Percentiles rank a stretch among this genome's conserved stretches.
phyloP scores from a whole-genome alignment of 2,329 filamentous ascomycete genomes.

The Penicillium expansum region DNA sequence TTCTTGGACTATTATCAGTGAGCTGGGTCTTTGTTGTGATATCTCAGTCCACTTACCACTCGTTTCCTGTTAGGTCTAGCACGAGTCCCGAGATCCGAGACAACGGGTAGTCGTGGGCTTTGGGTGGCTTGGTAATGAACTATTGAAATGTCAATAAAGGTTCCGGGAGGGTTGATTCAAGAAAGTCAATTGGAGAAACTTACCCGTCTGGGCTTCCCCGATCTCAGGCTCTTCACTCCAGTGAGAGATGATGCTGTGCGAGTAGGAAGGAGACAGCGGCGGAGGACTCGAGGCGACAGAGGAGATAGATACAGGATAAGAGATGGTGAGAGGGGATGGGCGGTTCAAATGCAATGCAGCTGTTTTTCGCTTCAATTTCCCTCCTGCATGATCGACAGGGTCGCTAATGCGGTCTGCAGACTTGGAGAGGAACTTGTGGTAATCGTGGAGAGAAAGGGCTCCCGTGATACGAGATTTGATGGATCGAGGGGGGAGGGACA shows the following conservation, averaged over 20 bases:
- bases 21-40: conserved; percentile 9
- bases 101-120: conserved; percentile 21
- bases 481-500: conserved; percentile 21
- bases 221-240: conserved; percentile 31
- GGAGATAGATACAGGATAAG: conserved; percentile 28
- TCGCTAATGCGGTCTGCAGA: conserved; percentile 24
- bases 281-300: conserved; percentile 36
- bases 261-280: conserved; percentile 39
- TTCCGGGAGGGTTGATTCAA: not conserved
- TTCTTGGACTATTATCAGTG: conserved; percentile 24
- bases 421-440: conserved; percentile 36
- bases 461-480: conserved; percentile 23
- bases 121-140: conserved; percentile 8
- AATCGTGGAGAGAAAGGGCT: conserved; percentile 35
- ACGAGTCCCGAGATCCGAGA: conserved; percentile 21
- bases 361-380: conserved; percentile 34
- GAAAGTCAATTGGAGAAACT: conserved; percentile 1
- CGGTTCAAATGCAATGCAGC: conserved; percentile 34
- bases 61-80: conserved; percentile 25
- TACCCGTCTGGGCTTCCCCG: conserved; percentile 23
- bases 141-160: conserved; percentile 9
- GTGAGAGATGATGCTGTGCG: conserved; percentile 31
- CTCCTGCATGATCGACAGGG: conserved; percentile 28
- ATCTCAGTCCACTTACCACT: conserved; percentile 25
- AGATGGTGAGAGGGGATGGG: conserved; percentile 12